A percentile compares a stretch with the other conserved stretches of the same genome.
Conservation (phyloP, 2,329 filamentous ascomycete genomes). For the Penicillium sp. region DNA sequence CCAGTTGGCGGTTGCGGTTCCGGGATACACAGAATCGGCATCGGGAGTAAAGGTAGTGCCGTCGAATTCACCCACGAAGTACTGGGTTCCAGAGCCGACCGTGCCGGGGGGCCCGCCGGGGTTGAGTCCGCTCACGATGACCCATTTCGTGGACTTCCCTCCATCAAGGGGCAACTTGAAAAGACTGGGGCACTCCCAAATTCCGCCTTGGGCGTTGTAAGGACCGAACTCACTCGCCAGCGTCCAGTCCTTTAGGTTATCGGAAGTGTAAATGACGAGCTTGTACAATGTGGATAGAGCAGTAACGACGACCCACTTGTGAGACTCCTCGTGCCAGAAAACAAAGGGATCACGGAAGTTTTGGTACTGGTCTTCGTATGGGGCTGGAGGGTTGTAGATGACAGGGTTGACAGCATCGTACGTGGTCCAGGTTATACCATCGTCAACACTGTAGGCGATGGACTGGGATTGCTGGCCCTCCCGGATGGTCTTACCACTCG, state of each 20-base stretch:
- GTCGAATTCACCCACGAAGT: neutral
- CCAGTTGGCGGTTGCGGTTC: neutral
- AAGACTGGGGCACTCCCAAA: neutral
- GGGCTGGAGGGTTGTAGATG: neutral
- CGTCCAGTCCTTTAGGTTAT: neutral
- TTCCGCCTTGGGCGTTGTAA: neutral
- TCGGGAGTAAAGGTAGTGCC: neutral
- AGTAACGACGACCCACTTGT: neutral
- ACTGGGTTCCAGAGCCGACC: neutral
- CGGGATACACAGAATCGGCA: neutral
- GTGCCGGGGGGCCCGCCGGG: neutral
- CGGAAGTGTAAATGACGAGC: neutral
- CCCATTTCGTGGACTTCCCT: neutral
- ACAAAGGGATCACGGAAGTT: neutral
- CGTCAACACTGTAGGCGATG: neutral
- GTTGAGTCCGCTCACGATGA: neutral
- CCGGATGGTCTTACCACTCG: neutral
- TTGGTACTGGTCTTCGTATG: neutral
- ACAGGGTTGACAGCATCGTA: neutral
- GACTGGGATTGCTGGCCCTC: neutral
- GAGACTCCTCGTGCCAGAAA: neutral
- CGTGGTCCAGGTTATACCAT: neutral
- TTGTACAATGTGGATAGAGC: neutral
- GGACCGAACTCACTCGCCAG: neutral
- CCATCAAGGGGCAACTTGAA: neutral